These are phyloP conservation scores for Phytophthora tentaculata DNA, from an alignment of 352 stramenopile species.

Conservation along the genomic window DNA sequence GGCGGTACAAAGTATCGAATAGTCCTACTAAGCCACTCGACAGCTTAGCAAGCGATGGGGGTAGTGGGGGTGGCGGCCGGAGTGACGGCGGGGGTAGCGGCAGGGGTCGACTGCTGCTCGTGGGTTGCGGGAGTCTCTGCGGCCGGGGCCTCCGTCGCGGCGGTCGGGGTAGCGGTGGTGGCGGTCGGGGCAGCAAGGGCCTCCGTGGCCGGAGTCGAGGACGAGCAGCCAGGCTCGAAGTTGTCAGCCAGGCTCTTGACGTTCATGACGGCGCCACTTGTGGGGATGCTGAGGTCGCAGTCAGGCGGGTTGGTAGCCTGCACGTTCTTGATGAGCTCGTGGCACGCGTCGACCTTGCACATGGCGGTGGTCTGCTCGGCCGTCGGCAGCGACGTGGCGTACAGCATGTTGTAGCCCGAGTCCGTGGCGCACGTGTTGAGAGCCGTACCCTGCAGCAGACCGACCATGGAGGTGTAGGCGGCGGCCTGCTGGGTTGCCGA, in stretches of 20 bases:
- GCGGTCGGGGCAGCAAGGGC: constrained; percentile 6
- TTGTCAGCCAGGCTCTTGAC: constrained; percentile 42
- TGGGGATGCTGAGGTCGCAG: constrained; percentile 51
- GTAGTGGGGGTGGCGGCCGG: constrained; percentile 8
- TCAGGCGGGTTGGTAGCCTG: constrained; percentile 39
- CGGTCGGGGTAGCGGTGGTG: background rate
- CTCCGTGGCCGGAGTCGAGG: constrained; percentile 20
- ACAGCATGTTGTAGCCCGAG: constrained; percentile 52
- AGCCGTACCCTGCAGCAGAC: constrained; percentile 21
- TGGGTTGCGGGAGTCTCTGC: constrained; percentile 1
- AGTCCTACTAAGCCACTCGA: constrained; percentile 25
- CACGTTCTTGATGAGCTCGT: constrained; percentile 37
- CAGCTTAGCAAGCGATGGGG: constrained; percentile 34
- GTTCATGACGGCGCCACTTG: constrained; percentile 46
- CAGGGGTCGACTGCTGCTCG: background rate
- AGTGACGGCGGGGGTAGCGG: constrained; percentile 3
- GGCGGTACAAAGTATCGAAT: constrained; percentile 27
- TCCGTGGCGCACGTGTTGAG: constrained; percentile 28
- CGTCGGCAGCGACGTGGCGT: constrained; percentile 35
- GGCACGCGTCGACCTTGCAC: constrained; percentile 37
- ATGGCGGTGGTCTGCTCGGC: constrained; percentile 37
- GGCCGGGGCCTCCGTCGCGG: constrained; percentile 6
- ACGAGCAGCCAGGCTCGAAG: constrained; percentile 36
- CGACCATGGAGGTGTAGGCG: constrained; percentile 34
- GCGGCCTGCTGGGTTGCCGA: constrained; percentile 14